Evolutionary conservation across 345 rosid genomes (phyloP).

Genomic region (Bruguiera gymnorhiza): DNA sequence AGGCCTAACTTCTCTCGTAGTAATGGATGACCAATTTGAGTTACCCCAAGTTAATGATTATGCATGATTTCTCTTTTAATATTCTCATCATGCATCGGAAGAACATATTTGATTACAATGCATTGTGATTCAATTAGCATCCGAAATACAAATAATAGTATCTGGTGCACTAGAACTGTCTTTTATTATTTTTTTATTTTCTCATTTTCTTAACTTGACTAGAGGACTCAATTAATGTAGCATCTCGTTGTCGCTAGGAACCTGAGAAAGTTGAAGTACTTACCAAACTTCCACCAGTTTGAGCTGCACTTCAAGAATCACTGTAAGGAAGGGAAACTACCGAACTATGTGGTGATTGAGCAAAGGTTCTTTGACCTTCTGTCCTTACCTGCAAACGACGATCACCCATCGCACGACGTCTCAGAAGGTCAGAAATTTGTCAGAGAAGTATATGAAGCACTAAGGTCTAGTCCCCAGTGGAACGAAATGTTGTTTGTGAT

Average conservation of each 20-base stretch:
- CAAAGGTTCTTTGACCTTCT: slow-evolving; percentile 63
- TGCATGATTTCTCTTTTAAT: too few relatives aligned
- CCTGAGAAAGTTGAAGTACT: slow-evolving; percentile 69
- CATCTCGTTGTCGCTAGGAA: slow-evolving; percentile 36
- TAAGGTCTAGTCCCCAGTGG: slow-evolving; percentile 87
- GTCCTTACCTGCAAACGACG: slow-evolving; percentile 64
- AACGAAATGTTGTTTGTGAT: slow-evolving; percentile 58
- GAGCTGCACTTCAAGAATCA: slow-evolving; percentile 65
- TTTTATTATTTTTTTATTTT: too few relatives aligned
- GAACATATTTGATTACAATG: too few relatives aligned
- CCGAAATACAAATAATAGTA: too few relatives aligned
- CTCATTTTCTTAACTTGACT: too few relatives aligned
- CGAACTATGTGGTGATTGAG: slow-evolving; percentile 80
- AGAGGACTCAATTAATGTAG: background rate
- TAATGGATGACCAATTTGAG: too few relatives aligned
- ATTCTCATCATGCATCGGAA: too few relatives aligned
- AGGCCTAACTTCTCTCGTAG: too few relatives aligned
- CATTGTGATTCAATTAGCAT: too few relatives aligned
- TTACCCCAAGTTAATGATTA: too few relatives aligned
- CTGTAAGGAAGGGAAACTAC: slow-evolving; percentile 71
- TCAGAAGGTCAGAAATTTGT: slow-evolving; percentile 72
- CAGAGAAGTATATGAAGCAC: slow-evolving; percentile 75
- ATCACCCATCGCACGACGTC: slow-evolving; percentile 79
- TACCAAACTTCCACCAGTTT: slow-evolving; percentile 63
- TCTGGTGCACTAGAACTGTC: too few relatives aligned